Percentiles rank a stretch among this genome's conserved stretches.
These are phyloP conservation scores for Linnemannia exigua DNA, from an alignment of 192 early-diverging fungal species.

Conservation along the genomic window DNA sequence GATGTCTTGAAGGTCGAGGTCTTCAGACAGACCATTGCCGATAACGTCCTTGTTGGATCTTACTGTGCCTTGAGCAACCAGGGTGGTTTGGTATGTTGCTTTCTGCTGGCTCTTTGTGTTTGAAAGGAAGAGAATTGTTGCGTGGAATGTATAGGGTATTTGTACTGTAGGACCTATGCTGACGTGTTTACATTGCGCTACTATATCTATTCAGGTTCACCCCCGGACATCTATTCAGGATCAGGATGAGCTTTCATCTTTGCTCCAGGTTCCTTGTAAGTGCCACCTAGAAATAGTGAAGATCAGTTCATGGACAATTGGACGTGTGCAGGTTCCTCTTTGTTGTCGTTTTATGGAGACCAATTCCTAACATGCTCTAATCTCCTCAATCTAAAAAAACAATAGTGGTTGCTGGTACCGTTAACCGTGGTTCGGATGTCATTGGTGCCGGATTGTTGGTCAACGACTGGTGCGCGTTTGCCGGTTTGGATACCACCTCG, in stretches of 20 bases:
- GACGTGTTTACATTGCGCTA: constrained; percentile 12
- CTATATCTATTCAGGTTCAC: constrained; percentile 63
- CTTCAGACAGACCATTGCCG: constrained; percentile 98
- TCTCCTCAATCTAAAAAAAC: background rate
- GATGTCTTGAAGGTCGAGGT: constrained; percentile 99
- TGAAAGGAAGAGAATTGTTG: background rate
- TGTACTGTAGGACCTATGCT: background rate
- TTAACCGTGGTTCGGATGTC: constrained; percentile 98
- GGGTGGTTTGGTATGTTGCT: constrained; percentile 84
- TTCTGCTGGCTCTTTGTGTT: constrained; percentile 19
- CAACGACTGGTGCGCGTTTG: constrained; percentile 99
- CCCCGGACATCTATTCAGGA: constrained; percentile 96
- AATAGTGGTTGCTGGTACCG: constrained; percentile 85
- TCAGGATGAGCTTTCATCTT: constrained; percentile 97
- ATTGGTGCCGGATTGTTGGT: constrained; percentile 98
- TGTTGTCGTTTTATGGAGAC: background rate
- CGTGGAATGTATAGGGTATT: background rate
- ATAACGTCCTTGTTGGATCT: constrained; percentile 96
- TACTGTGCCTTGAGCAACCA: constrained; percentile 98
- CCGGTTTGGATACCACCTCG: constrained; percentile 95
- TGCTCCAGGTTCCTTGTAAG: constrained; percentile 94
- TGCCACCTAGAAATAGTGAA: constrained; percentile 15
- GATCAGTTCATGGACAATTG: constrained; percentile 89
- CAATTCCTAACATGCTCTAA: background rate
- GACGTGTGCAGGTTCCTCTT: constrained; percentile 1